Base-by-base conservation (phyloP, 2,329 filamentous ascomycete species). In the Ophiobolus disseminans region DNA sequence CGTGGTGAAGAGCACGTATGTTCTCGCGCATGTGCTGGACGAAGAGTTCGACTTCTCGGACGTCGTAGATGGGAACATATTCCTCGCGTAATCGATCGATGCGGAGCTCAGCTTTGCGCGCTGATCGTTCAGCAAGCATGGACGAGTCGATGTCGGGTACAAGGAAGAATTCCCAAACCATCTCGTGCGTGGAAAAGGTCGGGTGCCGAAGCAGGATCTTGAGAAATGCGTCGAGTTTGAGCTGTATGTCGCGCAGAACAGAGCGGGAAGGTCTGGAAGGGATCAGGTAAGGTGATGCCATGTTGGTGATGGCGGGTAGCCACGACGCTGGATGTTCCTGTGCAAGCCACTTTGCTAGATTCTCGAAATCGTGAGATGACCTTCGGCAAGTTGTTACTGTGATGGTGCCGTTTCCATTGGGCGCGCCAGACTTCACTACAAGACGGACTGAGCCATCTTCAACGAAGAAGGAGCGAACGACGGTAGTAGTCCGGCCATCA, bases 161-260 rank as follows among this genome's bases (percentile, higher is more conserved):
- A 0, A 99, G 82, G 74, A 99, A 96, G 75, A 99, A 99, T 65
- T 99, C 94, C 95, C 94, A 99, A 2, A 99, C 82, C 82, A 97
- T 91, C 76, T 99, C 94, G 67, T 99, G 95, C 0, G 90, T 96
- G 0, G 91, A 84, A 68, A 99, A 97, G 0, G 94, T 97, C 3
- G 93, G 89, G 66, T 99, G 94, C 7, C 84, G 81, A 20, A 99
- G 81, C 55, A 99, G 82, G 14, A 91, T 90, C 58, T 90, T 90
- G 60, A 99, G 77, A 63, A 97, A 97, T 60, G 86, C 88, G 73
- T 99, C 91, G 16, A 96, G 85, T 13, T 88, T 86, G 35, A 91
- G 78, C 69, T 99, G 95, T 41, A 92, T 88, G 62, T 97, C 91
- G 55, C 91, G 88, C 30, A 99, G 77, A 4, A 96, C 84, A 0